Evolutionary conservation across 164 flowering plant species (phyloP).

Genomic region (Kalanchoe fedtschenkoi): DNA sequence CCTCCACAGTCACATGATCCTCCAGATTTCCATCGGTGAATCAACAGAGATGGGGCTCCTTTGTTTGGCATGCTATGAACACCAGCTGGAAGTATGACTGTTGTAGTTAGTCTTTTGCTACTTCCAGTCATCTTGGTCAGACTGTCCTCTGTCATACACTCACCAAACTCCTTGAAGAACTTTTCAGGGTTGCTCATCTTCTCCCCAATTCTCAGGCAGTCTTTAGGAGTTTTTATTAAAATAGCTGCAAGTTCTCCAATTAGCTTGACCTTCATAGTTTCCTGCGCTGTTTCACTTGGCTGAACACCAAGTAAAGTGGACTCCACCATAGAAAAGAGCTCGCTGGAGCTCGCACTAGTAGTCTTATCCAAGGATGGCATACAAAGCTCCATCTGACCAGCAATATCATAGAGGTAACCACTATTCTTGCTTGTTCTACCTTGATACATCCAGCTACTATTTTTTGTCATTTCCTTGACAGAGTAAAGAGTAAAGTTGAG

Average conservation of each 20-base stretch:
- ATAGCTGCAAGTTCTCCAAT: constrained; percentile 72
- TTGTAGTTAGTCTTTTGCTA: constrained; percentile 10
- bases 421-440: constrained; percentile 37
- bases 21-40: constrained; percentile 74
- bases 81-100: constrained; percentile 67
- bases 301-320: constrained; percentile 47
- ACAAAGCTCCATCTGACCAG: constrained; percentile 62
- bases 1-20: constrained; percentile 98
- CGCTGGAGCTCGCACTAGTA: constrained; percentile 11
- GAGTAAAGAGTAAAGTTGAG: constrained; percentile 46
- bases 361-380: constrained; percentile 9
- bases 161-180: constrained; percentile 8
- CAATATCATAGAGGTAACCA: constrained; percentile 34
- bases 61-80: constrained; percentile 58
- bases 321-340: constrained; percentile 22
- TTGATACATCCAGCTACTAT: constrained; percentile 54
- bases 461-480: constrained; percentile 53
- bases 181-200: constrained; percentile 6
- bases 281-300: constrained; percentile 20
- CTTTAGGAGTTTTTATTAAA: constrained; percentile 30
- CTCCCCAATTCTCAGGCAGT: neutral
- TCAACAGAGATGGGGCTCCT: constrained; percentile 63
- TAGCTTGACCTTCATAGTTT: constrained; percentile 19
- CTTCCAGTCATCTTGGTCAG: constrained; percentile 9
- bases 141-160: constrained; percentile 9